Percentiles rank a stretch among this genome's conserved stretches.
phyloP scores from a whole-genome alignment of 352 stramenopile genomes.

The Globisporangium uncinulatum region DNA sequence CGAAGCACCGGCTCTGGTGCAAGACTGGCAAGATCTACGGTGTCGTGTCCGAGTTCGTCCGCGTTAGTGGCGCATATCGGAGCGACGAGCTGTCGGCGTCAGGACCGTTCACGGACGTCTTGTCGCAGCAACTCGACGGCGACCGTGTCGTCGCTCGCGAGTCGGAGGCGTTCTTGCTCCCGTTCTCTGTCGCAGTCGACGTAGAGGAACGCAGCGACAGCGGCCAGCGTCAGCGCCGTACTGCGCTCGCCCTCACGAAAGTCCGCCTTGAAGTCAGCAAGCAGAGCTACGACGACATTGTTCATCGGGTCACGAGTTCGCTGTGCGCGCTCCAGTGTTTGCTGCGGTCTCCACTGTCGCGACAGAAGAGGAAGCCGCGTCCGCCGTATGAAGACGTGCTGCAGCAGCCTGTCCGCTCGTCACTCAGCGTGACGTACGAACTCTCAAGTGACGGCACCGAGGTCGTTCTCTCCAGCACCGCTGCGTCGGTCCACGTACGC shows the following conservation, averaged over 20 bases:
- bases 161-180: slow-evolving; percentile 36
- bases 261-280: slow-evolving; percentile 27
- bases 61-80: background rate
- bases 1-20: slow-evolving; percentile 30
- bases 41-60: slow-evolving; percentile 22
- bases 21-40: slow-evolving; percentile 47
- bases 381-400: background rate
- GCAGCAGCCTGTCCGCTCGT: background rate
- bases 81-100: background rate
- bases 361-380: background rate
- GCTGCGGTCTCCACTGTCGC: background rate
- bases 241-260: slow-evolving; percentile 22
- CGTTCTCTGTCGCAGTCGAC: slow-evolving; percentile 39
- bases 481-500: slow-evolving; percentile 49
- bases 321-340: slow-evolving; percentile 1
- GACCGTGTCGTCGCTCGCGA: slow-evolving; percentile 9
- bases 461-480: slow-evolving; percentile 22
- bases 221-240: slow-evolving; percentile 14
- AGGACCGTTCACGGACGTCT: slow-evolving; percentile 29
- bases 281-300: slow-evolving; percentile 17
- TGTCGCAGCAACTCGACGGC: slow-evolving; percentile 18
- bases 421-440: slow-evolving; percentile 12
- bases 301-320: slow-evolving; percentile 1
- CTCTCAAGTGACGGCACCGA: slow-evolving; percentile 54
- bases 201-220: slow-evolving; percentile 19